Base-by-base conservation (phyloP, 2,329 filamentous ascomycete genomes). In the Neocatenulostroma microsporum region DNA sequence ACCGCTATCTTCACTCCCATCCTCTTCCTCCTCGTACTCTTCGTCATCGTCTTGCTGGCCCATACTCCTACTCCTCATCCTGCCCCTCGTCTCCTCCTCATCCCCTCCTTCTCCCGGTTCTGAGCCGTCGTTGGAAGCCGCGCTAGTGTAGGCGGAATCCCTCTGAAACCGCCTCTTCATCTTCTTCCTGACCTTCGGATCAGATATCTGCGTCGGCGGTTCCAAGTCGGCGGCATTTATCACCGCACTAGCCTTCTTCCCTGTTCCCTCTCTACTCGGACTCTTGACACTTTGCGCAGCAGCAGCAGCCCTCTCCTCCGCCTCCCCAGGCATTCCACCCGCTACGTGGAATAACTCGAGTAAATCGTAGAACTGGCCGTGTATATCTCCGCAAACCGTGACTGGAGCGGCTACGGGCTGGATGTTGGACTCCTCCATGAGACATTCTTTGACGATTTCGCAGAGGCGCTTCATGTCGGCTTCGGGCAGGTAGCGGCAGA, bases 391-490 rank as follows among this genome's bases (percentile, higher is more conserved):
- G 57, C 91, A 96, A 46, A 98, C 83, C 4, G 91, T 98, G 45
- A 98, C 91, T 5, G 91, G 91, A 0, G 91, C 94, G 36, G 83
- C 79, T 14, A 98, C 89, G n/a, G 91, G 91, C 62, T 96, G 91
- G 41, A 98, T 96, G 61, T 98, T 98, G 48, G 88, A 95, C 67
- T 98, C 91, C 73, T 98, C 91, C 91, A 98, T 98, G 55, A 98
- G 74, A 49, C 86, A 93, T 66, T 96, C 91, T 70, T 98, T 98
- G 43, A 96, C 91, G 60, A 94, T 94, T 69, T 98, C 91, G 62
- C 91, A 98, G 32, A 98, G 74, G 63, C 94, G 84, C 73, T 98
- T 98, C 91, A 98, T 98, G 56, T 93, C 86, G 45, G 81, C 69
- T 66, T 98, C 91, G 33, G 91, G 91, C 35, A 98, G 75, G 62